phyloP scores from a whole-genome alignment of 73 alveolate species.

The Breviolum minutum region DNA sequence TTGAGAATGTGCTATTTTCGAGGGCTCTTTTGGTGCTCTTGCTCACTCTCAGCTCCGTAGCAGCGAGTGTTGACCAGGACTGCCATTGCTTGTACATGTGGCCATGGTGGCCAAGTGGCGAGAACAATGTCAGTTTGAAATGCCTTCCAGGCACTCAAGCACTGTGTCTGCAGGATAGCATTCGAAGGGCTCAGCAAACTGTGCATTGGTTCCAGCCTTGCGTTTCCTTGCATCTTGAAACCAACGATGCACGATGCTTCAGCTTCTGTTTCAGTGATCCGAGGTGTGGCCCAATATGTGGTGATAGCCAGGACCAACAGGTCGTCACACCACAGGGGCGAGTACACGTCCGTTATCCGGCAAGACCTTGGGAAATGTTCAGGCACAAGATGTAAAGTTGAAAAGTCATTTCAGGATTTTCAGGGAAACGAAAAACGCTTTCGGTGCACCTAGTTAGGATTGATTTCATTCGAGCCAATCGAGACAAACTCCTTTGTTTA shows the following conservation, averaged over 20 bases:
- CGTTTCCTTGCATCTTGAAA: neutral
- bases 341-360: slow-evolving; percentile 25
- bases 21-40: neutral
- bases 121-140: no score
- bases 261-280: neutral
- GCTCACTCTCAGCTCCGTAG: neutral
- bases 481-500: no score
- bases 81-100: neutral
- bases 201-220: neutral
- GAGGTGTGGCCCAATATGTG: slow-evolving; percentile 40
- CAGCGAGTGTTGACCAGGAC: neutral
- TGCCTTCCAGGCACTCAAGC: neutral
- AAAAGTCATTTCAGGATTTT: no score
- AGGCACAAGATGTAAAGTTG: neutral
- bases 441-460: no score
- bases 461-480: no score
- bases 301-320: slow-evolving; percentile 42
- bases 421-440: neutral
- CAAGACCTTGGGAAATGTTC: slow-evolving; percentile 45
- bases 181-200: neutral
- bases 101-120: no score
- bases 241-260: no score
- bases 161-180: neutral
- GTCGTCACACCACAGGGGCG: slow-evolving; percentile 1
- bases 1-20: neutral